Conservation (phyloP, 2,329 filamentous ascomycete species). For the Zymoseptoria ardabiliae region DNA sequence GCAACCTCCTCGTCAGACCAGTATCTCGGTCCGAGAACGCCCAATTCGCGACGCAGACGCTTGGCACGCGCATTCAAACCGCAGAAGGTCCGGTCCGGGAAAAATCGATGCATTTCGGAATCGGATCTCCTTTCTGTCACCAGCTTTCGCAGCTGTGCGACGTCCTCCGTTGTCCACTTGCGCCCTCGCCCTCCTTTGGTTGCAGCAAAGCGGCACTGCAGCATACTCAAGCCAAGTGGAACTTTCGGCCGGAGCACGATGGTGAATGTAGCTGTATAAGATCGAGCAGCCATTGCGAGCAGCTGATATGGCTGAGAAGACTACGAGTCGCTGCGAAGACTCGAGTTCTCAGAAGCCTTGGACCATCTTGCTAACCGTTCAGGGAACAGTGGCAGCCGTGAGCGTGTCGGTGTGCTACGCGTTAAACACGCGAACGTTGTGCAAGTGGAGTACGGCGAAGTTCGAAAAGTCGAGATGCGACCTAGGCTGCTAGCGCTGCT, state of each 20-base stretch:
- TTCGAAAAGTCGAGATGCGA: too few relatives aligned
- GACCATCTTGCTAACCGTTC: too few relatives aligned
- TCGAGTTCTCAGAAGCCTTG: too few relatives aligned
- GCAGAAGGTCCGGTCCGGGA: background rate
- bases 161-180: background rate
- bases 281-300: background rate
- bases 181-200: too few relatives aligned
- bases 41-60: background rate
- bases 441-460: background rate
- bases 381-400: too few relatives aligned
- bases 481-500: too few relatives aligned
- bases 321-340: too few relatives aligned
- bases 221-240: background rate
- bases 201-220: background rate
- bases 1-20: background rate
- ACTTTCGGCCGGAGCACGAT: background rate
- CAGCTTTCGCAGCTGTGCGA: background rate
- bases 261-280: background rate
- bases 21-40: background rate
- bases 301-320: background rate
- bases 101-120: background rate
- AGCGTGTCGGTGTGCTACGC: background rate
- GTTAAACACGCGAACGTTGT: background rate
- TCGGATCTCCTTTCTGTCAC: background rate
- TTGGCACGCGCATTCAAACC: background rate